Evolutionary conservation across 2,329 filamentous ascomycete species (phyloP).

Genomic region (Penicillium nordicum): DNA sequence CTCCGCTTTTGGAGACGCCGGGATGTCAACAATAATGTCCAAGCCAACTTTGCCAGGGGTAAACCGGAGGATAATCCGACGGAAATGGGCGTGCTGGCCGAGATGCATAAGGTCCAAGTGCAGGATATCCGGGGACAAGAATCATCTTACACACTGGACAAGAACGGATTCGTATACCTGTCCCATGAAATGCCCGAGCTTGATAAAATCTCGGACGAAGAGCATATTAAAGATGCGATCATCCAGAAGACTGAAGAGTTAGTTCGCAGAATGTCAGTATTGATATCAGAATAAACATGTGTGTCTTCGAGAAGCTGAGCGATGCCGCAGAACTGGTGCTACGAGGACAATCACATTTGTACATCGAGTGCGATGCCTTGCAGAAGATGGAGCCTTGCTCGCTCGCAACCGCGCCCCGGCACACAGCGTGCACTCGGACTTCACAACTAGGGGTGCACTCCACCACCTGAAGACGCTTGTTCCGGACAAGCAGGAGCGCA

Average conservation of each 20-base stretch:
- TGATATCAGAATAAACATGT: not conserved
- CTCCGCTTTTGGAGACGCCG: conserved; percentile 6
- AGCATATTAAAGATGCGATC: conserved; percentile 5
- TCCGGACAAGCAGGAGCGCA: conserved; percentile 7
- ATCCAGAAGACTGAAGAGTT: conserved; percentile 12
- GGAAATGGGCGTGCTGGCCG: not conserved
- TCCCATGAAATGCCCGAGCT: conserved; percentile 33
- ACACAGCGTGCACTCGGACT: conserved; percentile 18
- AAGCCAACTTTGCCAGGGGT: not conserved
- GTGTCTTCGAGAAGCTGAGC: not conserved
- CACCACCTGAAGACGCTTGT: conserved; percentile 5
- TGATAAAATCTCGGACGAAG: conserved; percentile 31
- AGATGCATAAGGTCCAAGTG: not conserved
- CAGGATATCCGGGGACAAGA: conserved; percentile 48
- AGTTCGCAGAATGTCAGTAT: conserved; percentile 8
- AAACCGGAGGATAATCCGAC: not conserved
- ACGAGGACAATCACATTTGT: conserved; percentile 60
- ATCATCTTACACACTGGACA: conserved; percentile 42
- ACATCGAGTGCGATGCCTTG: conserved; percentile 56
- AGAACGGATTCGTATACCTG: conserved; percentile 40
- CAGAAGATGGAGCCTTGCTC: conserved; percentile 26
- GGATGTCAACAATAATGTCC: not conserved
- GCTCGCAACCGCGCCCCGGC: conserved; percentile 17
- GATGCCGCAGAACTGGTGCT: conserved; percentile 51
- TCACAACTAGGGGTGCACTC: conserved; percentile 13